Evolutionary conservation across 768 basidiomycete genomes (phyloP), one percentile per base, ranked within the genome.

Genomic region (Termitomyces sp.): DNA sequence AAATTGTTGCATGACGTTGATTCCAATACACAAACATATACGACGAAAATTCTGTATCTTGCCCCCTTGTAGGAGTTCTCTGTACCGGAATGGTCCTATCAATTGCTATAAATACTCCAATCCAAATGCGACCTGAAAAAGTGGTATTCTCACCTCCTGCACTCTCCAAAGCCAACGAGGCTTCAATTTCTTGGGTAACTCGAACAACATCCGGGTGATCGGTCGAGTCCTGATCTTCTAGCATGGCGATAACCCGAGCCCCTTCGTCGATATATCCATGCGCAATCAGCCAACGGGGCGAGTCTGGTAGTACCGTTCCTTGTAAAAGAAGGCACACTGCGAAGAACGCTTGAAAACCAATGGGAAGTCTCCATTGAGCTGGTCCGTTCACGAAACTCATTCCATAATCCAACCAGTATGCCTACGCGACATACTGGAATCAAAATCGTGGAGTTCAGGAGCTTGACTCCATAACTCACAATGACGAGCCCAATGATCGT

Each of bases 1-100:
- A 35, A 75, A 73, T 57, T 75, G 74, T 49, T 75, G 73, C 73
- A 74, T 74, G 23, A 74, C 65, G 46, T 74, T 73, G 16, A 74
- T 51, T 2, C 68, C 72, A n/a, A 74, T 65, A 45, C 69, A 70
- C 32, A 74, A 56, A 43, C 72, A 74, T 27, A 74, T 72, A 7
- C 73, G 63, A 22, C 73, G 52, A 48, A 73, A 72, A 50, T 74
- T 74, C 31, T 72, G 72, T 18, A 74, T 59, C 18, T 68, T 68
- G 0, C 72, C 72, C 20, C 71, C 71, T 57, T 72, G 58, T 7
- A 73, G 46, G 11, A 74, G 65, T 55, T 72, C 72, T 39, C 51
- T 61, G 57, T 72, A 73, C 15, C 60, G 62, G 56, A 74, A 73
- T 12, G 71, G 73, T 33, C 70, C 69, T 71, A n/a, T n/a, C 3